Evolutionary conservation across 371 early-diverging fungal species (phyloP).

Genomic region (Mycotypha africana): DNA sequence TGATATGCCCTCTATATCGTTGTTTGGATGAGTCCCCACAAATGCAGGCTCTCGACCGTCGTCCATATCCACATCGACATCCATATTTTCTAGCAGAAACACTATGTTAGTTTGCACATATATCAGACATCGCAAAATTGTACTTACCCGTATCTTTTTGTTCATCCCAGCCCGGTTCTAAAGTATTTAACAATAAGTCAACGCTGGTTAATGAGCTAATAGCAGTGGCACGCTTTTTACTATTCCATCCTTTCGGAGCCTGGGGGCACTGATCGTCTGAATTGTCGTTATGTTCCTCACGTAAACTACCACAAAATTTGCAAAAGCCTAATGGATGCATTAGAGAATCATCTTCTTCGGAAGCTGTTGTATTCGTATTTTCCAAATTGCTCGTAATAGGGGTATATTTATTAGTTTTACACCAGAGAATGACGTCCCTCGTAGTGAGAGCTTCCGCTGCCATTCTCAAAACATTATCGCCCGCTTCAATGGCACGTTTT

Average conservation of each 20-base stretch:
- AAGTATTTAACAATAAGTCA: conserved; percentile 9
- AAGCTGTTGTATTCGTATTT: no score
- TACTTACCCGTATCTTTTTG: conserved; percentile 23
- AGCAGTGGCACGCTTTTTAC: conserved; percentile 17
- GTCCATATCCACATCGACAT: conserved; percentile 37
- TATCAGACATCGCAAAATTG: no score
- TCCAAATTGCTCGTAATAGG: conserved; percentile 16
- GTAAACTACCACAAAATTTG: conserved; percentile 34
- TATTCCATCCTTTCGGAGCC: conserved; percentile 30
- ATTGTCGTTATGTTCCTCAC: conserved; percentile 19
- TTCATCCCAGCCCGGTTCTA: conserved; percentile 36
- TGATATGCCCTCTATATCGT: background rate
- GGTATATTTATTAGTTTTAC: conserved; percentile 25
- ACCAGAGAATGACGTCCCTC: conserved; percentile 39
- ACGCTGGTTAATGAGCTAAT: conserved; percentile 27
- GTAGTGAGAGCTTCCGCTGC: conserved; percentile 30
- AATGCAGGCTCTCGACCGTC: no score
- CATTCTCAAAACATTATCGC: conserved; percentile 26
- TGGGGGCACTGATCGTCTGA: conserved; percentile 24
- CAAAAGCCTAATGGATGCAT: conserved; percentile 23
- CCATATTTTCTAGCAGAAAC: conserved; percentile 26
- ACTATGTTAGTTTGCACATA: background rate
- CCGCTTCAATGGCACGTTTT: conserved; percentile 20
- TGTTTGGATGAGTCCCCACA: no score
- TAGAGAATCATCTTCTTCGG: conserved; percentile 1